A percentile compares a stretch with the other conserved stretches of the same genome.
phyloP scores from a whole-genome alignment of 2,329 filamentous ascomycete genomes.

The Claviceps sp. region DNA sequence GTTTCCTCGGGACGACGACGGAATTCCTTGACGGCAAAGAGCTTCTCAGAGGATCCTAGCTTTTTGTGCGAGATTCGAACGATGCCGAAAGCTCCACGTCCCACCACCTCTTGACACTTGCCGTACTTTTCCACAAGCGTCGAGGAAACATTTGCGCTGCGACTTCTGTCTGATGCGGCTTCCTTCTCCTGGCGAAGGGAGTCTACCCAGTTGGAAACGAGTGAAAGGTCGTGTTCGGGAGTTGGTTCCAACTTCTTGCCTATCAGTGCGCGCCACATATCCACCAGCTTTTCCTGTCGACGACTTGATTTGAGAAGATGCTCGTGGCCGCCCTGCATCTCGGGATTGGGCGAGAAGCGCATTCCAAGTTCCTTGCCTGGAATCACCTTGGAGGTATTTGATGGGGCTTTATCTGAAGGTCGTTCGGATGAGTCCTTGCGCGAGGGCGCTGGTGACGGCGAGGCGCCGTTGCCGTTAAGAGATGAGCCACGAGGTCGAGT shows the following conservation, averaged over 20 bases:
- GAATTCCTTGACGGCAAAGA: conserved; percentile 98
- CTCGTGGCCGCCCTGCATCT: conserved; percentile 58
- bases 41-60: conserved; percentile 71
- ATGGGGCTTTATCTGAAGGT: conserved; percentile 11
- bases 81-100: conserved; percentile 91
- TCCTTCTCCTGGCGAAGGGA: conserved; percentile 83
- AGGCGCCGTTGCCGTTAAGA: conserved; percentile 19
- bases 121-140: conserved; percentile 93
- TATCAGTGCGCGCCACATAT: conserved; percentile 79
- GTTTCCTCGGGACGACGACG: conserved; percentile 87
- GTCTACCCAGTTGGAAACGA: conserved; percentile 94
- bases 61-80: conserved; percentile 96
- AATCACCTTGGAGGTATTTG: conserved; percentile 17
- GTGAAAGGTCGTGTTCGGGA: conserved; percentile 69
- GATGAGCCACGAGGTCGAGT: conserved; percentile 23
- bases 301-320: conserved; percentile 83
- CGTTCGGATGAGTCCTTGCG: conserved; percentile 30
- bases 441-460: conserved; percentile 24
- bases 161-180: conserved; percentile 68
- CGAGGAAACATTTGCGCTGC: conserved; percentile 52
- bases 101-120: conserved; percentile 94
- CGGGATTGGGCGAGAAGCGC: conserved; percentile 38
- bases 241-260: conserved; percentile 68
- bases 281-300: conserved; percentile 85
- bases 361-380: conserved; percentile 25